Evolutionary conservation across 225 moss, liverwort and hornwort genomes (phyloP).

Genomic region (Takakia lepidozioides): DNA sequence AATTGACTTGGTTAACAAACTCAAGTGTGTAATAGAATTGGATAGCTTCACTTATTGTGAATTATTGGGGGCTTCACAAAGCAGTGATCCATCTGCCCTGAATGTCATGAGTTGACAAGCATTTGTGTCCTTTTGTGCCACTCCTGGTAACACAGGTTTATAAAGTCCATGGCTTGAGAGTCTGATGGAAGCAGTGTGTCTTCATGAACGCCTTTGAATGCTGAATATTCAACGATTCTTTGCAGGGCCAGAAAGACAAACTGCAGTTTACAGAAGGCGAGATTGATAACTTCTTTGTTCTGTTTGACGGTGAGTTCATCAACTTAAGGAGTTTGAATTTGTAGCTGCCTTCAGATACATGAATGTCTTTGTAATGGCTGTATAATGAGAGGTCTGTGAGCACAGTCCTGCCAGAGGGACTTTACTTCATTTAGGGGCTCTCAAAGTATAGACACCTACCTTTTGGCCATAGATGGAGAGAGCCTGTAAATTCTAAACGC

Average conservation of each 20-base stretch:
- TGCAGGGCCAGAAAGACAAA: conserved; percentile 7
- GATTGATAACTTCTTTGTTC: conserved; percentile 40
- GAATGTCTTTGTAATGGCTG: neutral
- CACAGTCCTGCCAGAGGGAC: too few relatives aligned
- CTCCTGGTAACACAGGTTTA: neutral
- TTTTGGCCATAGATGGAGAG: neutral
- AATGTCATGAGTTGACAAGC: too few relatives aligned
- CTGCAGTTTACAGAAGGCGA: conserved; percentile 36
- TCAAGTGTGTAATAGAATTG: neutral
- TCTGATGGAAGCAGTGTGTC: too few relatives aligned
- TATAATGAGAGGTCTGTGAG: too few relatives aligned
- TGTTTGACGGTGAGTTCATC: conserved; percentile 37
- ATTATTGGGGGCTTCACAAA: neutral
- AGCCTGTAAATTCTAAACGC: too few relatives aligned
- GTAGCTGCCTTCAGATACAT: neutral
- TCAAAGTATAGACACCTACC: neutral
- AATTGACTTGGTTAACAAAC: too few relatives aligned
- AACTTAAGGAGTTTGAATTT: neutral
- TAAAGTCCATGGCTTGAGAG: neutral
- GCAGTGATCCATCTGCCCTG: too few relatives aligned
- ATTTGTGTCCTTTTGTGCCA: too few relatives aligned
- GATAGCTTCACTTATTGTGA: neutral
- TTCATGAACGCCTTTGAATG: too few relatives aligned
- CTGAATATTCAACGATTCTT: too few relatives aligned
- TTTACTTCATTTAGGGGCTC: neutral